Percentiles rank a stretch among this genome's conserved stretches.
Evolutionary conservation across 495 filamentous ascomycete species (phyloP).

Genomic region (Aspergillus olivimuriae): DNA sequence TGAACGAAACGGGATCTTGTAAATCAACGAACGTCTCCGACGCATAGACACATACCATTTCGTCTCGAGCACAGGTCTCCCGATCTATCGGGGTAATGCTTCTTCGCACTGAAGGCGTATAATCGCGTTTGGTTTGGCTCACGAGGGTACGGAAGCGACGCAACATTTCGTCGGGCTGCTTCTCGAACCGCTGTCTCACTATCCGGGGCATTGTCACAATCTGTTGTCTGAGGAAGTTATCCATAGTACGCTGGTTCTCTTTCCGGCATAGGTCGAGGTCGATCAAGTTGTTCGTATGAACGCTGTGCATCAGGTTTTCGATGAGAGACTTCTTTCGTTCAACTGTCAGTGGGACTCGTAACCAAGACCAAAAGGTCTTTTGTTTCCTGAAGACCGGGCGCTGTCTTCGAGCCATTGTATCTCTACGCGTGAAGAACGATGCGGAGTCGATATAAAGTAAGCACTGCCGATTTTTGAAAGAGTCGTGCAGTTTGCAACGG

Average conservation of each 20-base stretch:
- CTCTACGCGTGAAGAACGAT: no score
- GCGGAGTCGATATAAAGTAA: no score
- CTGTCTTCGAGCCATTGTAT: background rate
- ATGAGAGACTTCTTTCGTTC: background rate
- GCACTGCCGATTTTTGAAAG: no score
- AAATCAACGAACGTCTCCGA: background rate
- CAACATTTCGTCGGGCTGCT: background rate
- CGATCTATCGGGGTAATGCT: background rate
- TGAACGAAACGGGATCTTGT: background rate
- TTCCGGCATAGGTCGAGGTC: background rate
- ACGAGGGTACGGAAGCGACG: background rate
- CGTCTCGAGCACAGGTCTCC: background rate
- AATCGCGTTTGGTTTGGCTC: background rate
- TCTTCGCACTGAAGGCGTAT: background rate
- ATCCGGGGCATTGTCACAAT: background rate
- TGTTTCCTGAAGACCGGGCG: background rate
- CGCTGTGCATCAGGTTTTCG: background rate
- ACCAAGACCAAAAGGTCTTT: background rate
- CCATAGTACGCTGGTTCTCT: background rate
- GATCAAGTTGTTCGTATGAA: background rate
- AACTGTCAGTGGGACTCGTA: background rate
- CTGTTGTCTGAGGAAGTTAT: background rate
- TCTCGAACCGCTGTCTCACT: no score
- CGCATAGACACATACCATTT: background rate
- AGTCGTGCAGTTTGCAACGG: no score